Conservation (phyloP, 2,329 filamentous ascomycete species). For the Cadophora luteo-olivacea region DNA sequence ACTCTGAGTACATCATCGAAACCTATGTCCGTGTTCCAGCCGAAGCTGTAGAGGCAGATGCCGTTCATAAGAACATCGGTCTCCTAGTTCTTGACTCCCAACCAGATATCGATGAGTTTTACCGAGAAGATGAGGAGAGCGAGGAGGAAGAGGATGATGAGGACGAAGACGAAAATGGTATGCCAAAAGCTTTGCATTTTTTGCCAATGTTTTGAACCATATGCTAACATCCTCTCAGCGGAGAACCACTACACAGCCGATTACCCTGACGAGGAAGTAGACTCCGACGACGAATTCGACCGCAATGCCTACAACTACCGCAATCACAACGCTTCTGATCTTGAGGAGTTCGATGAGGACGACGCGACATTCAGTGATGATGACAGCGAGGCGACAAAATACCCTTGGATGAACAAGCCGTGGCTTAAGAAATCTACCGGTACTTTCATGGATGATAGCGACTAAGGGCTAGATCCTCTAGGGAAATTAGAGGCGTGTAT, state of each 20-base stretch:
- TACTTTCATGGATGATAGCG: slow-evolving; percentile 6
- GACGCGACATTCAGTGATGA: slow-evolving; percentile 40
- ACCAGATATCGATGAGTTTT: slow-evolving; percentile 61
- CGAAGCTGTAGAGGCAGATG: slow-evolving; percentile 54
- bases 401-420: slow-evolving; percentile 39
- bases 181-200: no score
- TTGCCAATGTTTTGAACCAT: no score
- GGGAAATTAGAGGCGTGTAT: neutral
- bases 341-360: slow-evolving; percentile 41
- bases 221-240: no score
- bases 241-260: slow-evolving; percentile 82
- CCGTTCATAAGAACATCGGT: slow-evolving; percentile 56
- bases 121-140: slow-evolving; percentile 63
- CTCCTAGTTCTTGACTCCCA: slow-evolving; percentile 44
- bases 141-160: slow-evolving; percentile 70
- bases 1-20: slow-evolving; percentile 67
- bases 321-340: slow-evolving; percentile 46
- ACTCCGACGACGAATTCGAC: slow-evolving; percentile 71
- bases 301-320: slow-evolving; percentile 62
- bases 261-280: slow-evolving; percentile 81
- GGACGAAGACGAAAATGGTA: slow-evolving; percentile 71
- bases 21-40: slow-evolving; percentile 68
- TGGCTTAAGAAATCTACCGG: slow-evolving; percentile 1
- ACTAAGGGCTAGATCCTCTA: neutral
- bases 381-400: slow-evolving; percentile 36